Base-by-base conservation (phyloP, 495 filamentous ascomycete species). In the Lasiosphaeria miniovina region DNA sequence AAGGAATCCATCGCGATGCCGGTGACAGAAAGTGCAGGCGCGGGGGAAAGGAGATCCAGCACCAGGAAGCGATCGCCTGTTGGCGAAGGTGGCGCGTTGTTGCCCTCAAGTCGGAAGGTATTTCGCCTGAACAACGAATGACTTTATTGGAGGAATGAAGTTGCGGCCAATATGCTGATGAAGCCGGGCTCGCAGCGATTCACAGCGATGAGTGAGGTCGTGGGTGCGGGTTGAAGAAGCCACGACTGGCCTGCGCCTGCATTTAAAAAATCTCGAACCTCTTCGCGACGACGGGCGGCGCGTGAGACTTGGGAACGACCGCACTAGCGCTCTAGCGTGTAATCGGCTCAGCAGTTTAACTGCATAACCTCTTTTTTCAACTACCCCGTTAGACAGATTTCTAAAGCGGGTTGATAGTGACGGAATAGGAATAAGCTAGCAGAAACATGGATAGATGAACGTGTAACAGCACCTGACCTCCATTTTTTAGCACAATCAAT, bases 1-100 rank as follows among this genome's bases (percentile, higher is more conserved):
- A 81, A 77, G 64, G 85, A 90, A 61, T 90, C 88, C 92, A 96
- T 96, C 61, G 65, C 80, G 74, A 75, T 31, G 4, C 56, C 3
- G 7, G 10, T 41, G 54, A 45, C 36, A 34, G 15, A 48, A 63
- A 52, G 38, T 34, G 35, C 24, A 24, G 24, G 24, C 24, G 24
- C 24, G 24, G 24, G 24, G 35, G 32, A 15, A 12, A n/a, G 14
- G 43, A 33, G 50, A 34, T 36, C 46, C 61, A 60, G 49, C 55
- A 51, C 17, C 36, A 49, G 36, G 36, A 32, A 36, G n/a, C n/a
- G 43, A 33, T 62, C 58, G 51, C 51, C 62, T 46, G 62, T 50
- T 59, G 38, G 60, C 63, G 54, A 55, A 54, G 48, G 36, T 60
- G 63, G 61, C 60, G 61, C 49, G 33, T 36, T 61, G 50, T 50